Evolutionary conservation across 1,284 basidiomycete genomes (phyloP).

Genomic region (Pisolithus thermaeus): DNA sequence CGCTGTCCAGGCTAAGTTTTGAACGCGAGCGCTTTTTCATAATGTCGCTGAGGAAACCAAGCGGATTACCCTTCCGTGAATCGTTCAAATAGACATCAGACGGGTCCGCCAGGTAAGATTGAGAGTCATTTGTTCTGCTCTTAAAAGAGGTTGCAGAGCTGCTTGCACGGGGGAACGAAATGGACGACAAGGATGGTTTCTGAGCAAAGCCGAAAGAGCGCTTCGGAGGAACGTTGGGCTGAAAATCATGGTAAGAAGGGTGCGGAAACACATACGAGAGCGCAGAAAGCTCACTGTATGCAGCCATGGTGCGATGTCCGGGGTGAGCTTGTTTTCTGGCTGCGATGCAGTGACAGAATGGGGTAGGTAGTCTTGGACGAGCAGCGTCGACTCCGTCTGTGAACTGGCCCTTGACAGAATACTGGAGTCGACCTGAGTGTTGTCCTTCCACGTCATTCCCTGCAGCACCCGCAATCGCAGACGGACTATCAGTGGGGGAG

Average conservation of each 20-base stretch:
- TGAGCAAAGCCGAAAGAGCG: conserved; percentile 26
- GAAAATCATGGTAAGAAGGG: neutral
- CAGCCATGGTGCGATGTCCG: conserved; percentile 23
- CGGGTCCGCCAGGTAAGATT: conserved; percentile 28
- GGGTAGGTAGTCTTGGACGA: conserved; percentile 4
- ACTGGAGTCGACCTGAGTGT: neutral
- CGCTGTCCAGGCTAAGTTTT: conserved; percentile 27
- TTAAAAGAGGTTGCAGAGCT: conserved; percentile 30
- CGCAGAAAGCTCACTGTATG: conserved; percentile 8
- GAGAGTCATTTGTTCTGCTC: conserved; percentile 36
- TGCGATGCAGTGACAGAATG: conserved; percentile 9
- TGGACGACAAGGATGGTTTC: conserved; percentile 38
- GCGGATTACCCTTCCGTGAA: conserved; percentile 28
- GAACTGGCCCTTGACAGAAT: too few relatives aligned
- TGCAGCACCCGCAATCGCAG: neutral
- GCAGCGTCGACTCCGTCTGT: neutral
- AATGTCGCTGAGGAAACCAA: conserved; percentile 27
- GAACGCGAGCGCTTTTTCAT: conserved; percentile 29
- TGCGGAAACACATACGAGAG: neutral
- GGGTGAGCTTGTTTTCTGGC: conserved; percentile 4
- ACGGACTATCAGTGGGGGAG: neutral
- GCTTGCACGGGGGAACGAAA: conserved; percentile 25
- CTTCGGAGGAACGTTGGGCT: neutral
- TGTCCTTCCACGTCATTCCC: neutral
- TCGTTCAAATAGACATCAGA: conserved; percentile 28